These are phyloP conservation scores for Cyclostephanos tholiformis DNA, from an alignment of 108 stramenopile genomes.

Conservation along the genomic window DNA sequence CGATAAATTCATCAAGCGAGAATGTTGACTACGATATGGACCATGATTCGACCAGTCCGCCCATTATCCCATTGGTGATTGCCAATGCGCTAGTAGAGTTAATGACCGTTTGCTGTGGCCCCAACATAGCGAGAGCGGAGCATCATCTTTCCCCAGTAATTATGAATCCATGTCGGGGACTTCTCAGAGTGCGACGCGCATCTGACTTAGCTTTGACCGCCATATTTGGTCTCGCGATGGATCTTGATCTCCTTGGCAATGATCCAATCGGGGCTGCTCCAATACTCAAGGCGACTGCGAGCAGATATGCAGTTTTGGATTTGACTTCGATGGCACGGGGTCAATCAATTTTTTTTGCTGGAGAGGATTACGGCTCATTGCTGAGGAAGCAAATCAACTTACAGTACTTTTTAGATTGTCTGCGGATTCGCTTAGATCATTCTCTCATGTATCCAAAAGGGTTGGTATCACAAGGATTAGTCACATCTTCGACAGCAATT, in stretches of 20 bases:
- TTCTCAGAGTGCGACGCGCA: slow-evolving; percentile 58
- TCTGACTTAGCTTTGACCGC: slow-evolving; percentile 77
- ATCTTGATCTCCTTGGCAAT: slow-evolving; percentile 78
- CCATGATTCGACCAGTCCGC: slow-evolving; percentile 50
- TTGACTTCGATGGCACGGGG: background rate
- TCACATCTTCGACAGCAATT: background rate
- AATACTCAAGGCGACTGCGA: slow-evolving; percentile 60
- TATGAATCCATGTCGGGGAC: slow-evolving; percentile 49
- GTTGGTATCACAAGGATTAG: background rate
- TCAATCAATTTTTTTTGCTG: slow-evolving; percentile 4
- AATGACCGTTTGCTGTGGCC: slow-evolving; percentile 70
- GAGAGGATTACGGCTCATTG: slow-evolving; percentile 47
- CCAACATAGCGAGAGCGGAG: slow-evolving; percentile 16
- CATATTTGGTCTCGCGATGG: slow-evolving; percentile 80
- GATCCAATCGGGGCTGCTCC: slow-evolving; percentile 50
- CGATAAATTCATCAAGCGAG: slow-evolving; percentile 17
- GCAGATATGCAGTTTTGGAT: slow-evolving; percentile 44
- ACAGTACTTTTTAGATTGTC: slow-evolving; percentile 79
- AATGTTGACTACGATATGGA: slow-evolving; percentile 48
- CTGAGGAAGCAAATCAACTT: slow-evolving; percentile 80
- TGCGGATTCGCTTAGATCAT: slow-evolving; percentile 58
- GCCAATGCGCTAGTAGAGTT: slow-evolving; percentile 54
- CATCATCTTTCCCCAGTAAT: slow-evolving; percentile 21
- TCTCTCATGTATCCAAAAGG: slow-evolving; percentile 22
- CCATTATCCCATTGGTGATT: slow-evolving; percentile 52